phyloP scores from a whole-genome alignment of 2,329 filamentous ascomycete species.

The Fusarium sp. region DNA sequence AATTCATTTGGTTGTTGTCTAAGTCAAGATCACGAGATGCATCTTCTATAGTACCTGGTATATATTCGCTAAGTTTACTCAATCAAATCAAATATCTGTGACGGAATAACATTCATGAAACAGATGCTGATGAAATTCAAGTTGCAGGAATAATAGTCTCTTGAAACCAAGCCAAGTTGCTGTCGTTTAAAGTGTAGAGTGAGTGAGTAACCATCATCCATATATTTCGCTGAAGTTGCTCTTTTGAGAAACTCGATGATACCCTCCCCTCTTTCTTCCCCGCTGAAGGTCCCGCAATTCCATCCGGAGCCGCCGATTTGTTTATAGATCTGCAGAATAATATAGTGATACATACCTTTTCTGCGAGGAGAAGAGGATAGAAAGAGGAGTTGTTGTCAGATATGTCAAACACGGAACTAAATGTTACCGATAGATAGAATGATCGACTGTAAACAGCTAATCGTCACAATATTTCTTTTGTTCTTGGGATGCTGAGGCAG shows the following conservation, averaged over 20 bases:
- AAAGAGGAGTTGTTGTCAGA: neutral
- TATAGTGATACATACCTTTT: neutral
- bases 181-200: neutral
- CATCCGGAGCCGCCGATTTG: constrained; percentile 7
- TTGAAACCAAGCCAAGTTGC: neutral
- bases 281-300: neutral
- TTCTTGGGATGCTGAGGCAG: neutral
- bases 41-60: neutral
- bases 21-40: neutral
- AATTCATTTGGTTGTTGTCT: neutral
- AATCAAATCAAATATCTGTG: neutral
- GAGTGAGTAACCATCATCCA: neutral
- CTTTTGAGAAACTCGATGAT: constrained; percentile 13
- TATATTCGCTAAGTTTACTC: neutral
- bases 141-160: neutral
- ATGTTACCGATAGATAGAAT: neutral
- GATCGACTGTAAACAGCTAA: neutral
- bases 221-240: constrained; percentile 21
- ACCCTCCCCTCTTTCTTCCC: constrained; percentile 11
- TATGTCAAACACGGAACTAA: neutral
- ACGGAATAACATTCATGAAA: neutral
- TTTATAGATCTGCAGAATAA: constrained; percentile 1
- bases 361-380: neutral
- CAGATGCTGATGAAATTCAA: neutral
- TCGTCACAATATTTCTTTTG: neutral